Conservation (phyloP, 495 filamentous ascomycete species). For the Parathielavia hyrcaniae region DNA sequence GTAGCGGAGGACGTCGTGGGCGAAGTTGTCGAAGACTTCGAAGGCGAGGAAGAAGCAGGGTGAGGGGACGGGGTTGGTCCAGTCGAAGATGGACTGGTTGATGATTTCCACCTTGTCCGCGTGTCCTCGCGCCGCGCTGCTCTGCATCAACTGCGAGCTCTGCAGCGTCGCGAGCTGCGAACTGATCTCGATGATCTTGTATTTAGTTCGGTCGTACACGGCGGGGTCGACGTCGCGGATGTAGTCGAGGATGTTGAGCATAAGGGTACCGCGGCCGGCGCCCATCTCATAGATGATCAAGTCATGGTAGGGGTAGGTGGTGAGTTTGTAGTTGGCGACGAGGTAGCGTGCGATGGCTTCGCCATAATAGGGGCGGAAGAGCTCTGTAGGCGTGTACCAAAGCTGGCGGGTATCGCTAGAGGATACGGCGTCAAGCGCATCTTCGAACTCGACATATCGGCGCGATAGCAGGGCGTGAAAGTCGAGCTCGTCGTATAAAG, state of each 20-base stretch:
- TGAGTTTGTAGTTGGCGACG: conserved; percentile 89
- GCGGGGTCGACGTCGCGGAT: conserved; percentile 83
- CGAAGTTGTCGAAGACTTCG: conserved; percentile 98
- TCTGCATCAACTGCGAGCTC: conserved; percentile 57
- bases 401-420: conserved; percentile 73
- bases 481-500: conserved; percentile 69
- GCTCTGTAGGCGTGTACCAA: conserved; percentile 97
- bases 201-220: conserved; percentile 91
- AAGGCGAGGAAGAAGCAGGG: conserved; percentile 98
- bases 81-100: conserved; percentile 91
- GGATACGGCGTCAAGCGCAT: conserved; percentile 64
- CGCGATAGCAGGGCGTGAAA: conserved; percentile 71
- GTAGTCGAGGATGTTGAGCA: conserved; percentile 96
- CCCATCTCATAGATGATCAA: conserved; percentile 99
- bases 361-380: conserved; percentile 94
- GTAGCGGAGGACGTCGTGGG: conserved; percentile 89
- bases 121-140: conserved; percentile 65
- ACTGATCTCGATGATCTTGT: conserved; percentile 93
- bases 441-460: conserved; percentile 84
- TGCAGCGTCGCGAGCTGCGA: conserved; percentile 71
- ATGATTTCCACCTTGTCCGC: conserved; percentile 82
- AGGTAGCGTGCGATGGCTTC: conserved; percentile 94
- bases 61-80: conserved; percentile 73
- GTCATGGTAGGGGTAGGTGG: conserved; percentile 90
- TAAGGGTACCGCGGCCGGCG: conserved; percentile 93